phyloP scores from a whole-genome alignment of 1,284 basidiomycete species.

The Puccinia novopanici region DNA sequence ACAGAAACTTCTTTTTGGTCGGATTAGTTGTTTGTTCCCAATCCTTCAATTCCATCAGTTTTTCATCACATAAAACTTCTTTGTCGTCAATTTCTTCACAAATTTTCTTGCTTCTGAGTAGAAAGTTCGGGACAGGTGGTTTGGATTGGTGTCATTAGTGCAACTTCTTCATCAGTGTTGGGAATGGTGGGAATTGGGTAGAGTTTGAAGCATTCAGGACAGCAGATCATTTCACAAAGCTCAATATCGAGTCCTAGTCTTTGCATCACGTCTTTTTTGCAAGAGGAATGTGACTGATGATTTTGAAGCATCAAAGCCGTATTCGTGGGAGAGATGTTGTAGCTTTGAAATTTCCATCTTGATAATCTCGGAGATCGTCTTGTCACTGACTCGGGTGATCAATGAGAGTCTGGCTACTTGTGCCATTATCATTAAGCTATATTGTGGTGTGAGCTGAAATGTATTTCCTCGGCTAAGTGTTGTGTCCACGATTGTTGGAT shows the following conservation, averaged over 20 bases:
- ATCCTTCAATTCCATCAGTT: too few species aligned
- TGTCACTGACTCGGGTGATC: conserved; percentile 3
- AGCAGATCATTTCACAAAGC: not conserved
- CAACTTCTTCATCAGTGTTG: not conserved
- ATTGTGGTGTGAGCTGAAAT: not conserved
- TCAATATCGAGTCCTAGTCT: not conserved
- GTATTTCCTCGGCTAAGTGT: not conserved
- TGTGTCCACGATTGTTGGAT: not conserved
- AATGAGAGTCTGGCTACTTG: not conserved
- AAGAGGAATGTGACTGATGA: conserved; percentile 8
- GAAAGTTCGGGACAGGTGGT: too few species aligned
- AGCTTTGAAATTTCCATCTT: not conserved
- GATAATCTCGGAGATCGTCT: not conserved
- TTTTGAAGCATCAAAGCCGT: not conserved
- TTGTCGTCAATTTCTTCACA: too few species aligned
- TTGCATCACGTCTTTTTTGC: not conserved
- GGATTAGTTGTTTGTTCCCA: too few species aligned
- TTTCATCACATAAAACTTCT: too few species aligned
- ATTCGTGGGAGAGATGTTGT: not conserved
- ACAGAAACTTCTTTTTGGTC: too few species aligned
- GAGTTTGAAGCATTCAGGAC: conserved; percentile 20
- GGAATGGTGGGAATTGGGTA: not conserved
- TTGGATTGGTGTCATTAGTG: not conserved
- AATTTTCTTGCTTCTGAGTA: too few species aligned
- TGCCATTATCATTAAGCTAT: not conserved